These are phyloP conservation scores for Staphylotrichum longicolle DNA, from an alignment of 495 filamentous ascomycete genomes.

Conservation along the genomic window DNA sequence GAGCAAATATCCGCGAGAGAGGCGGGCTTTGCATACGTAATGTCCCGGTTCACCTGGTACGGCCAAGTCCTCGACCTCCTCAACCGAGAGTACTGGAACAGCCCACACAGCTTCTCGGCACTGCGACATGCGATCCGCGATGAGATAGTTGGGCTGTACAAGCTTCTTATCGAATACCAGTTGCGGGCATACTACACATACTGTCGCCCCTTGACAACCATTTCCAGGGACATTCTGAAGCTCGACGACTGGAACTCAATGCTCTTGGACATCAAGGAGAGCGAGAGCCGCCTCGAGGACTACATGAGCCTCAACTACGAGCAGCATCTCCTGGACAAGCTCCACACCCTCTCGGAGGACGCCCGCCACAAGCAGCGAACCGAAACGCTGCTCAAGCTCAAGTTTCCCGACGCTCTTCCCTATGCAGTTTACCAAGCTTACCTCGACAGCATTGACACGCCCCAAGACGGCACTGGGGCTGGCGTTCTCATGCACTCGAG, in stretches of 20 bases:
- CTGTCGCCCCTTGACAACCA: constrained; percentile 18
- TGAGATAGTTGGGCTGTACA: constrained; percentile 24
- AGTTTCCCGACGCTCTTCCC: constrained; percentile 28
- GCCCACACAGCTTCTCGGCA: constrained; percentile 19
- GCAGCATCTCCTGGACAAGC: constrained; percentile 25
- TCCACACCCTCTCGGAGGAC: constrained; percentile 27
- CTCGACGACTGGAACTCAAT: constrained; percentile 28
- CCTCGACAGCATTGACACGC: constrained; percentile 26
- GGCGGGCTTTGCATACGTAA: constrained; percentile 27
- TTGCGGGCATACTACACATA: constrained; percentile 26
- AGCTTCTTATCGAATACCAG: constrained; percentile 28
- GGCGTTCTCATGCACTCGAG: constrained; percentile 21
- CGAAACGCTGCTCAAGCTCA: constrained; percentile 26
- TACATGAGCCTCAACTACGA: constrained; percentile 28
- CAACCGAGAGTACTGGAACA: constrained; percentile 26
- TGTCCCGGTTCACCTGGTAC: constrained; percentile 29
- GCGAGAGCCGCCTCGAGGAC: constrained; percentile 20
- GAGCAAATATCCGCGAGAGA: constrained; percentile 25
- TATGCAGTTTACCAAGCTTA: constrained; percentile 28
- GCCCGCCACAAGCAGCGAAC: constrained; percentile 22
- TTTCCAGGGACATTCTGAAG: constrained; percentile 25
- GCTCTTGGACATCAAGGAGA: constrained; percentile 20
- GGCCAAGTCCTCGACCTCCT: constrained; percentile 25
- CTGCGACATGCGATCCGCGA: constrained; percentile 12
- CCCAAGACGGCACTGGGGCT: constrained; percentile 16